Base-by-base conservation (phyloP, 331 rosid genomes). In the Quercus tomentella region DNA sequence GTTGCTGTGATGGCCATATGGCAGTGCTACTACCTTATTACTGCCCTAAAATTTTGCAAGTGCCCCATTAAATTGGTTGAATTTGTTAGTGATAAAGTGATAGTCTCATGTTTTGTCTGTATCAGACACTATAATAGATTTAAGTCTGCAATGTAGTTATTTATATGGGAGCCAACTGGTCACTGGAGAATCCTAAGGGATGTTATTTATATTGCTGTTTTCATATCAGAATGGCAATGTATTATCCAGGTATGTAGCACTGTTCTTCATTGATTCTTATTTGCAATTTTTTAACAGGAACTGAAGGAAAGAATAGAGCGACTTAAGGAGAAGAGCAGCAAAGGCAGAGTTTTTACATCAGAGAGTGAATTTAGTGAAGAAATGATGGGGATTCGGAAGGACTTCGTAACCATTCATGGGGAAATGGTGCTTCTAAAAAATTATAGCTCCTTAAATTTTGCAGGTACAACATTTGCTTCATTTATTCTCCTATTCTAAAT, bases 401-500 rank as follows among this genome's bases (percentile, higher is more conserved):
- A 93, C 86, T 93, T 96, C 20, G 99, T 96, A 76, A 84, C 94
- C 83, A 92, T 96, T 82, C 99, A 96, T 80, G 99, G 99, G 82
- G 91, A 90, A 84, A 93, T 96, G 98, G 98, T 93, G 82, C 98
- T 96, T 65, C 95, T 96, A 2, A 93, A 93, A 86, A 96, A 88
- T 81, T 96, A 93, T 81, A 96, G 99, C 81, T 96, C 98, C 80
- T 82, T 96, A 84, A 96, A 96, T 83, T 96, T 96, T 88, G 97
- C 97, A 78, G 99, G 99, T 93, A 87, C 30, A 54, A 14, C 63
- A 69, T 72, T 43, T 71, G 23, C 72, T 62, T 78, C 41, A 14
- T n/a, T 68, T 14, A n/a, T 61, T 30, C 33, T 25, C 49, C 58
- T 49, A 60, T 76, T 55, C 41, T 4, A 49, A 54, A 33, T 49